A percentile compares a stretch with the other conserved stretches of the same genome.
These are phyloP conservation scores for Tetracladium maxilliforme DNA, from an alignment of 2,329 filamentous ascomycete species.

Conservation along the genomic window DNA sequence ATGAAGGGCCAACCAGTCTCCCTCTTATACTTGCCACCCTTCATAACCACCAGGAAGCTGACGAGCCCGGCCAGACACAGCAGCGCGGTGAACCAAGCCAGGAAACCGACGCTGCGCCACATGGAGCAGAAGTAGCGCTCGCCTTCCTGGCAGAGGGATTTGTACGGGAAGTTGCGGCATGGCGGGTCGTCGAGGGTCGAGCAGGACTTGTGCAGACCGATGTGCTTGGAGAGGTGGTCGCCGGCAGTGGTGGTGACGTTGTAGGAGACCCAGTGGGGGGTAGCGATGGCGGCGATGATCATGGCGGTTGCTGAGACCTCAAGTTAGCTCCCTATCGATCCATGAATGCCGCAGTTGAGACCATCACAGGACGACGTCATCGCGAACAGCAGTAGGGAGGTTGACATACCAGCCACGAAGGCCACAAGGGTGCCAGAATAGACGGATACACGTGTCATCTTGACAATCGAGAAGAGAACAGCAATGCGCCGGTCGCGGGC, in stretches of 20 bases:
- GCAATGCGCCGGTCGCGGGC: no score
- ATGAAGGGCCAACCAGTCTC: conserved; percentile 74
- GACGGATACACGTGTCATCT: conserved; percentile 28
- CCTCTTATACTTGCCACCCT: conserved; percentile 65
- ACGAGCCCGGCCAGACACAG: conserved; percentile 70
- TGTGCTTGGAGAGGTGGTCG: conserved; percentile 34
- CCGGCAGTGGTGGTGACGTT: conserved; percentile 30
- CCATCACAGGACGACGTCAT: neutral
- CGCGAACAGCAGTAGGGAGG: conserved; percentile 1
- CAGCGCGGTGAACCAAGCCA: conserved; percentile 76
- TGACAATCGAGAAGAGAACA: no score
- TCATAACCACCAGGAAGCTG: conserved; percentile 61
- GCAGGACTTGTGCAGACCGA: conserved; percentile 71
- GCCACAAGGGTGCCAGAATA: conserved; percentile 23
- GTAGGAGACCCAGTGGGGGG: conserved; percentile 60
- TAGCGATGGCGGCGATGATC: conserved; percentile 53
- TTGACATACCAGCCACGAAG: conserved; percentile 24
- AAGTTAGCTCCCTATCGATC: conserved; percentile 3
- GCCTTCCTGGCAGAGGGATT: conserved; percentile 57
- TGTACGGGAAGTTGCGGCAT: conserved; percentile 39
- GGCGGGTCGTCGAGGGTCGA: conserved; percentile 46
- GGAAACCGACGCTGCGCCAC: conserved; percentile 79
- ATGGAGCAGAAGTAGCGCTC: conserved; percentile 74
- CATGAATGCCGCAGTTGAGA: conserved; percentile 1
- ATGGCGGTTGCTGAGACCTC: conserved; percentile 45